Conservation (phyloP, 2,329 filamentous ascomycete genomes). For the Bisporella sp. region DNA sequence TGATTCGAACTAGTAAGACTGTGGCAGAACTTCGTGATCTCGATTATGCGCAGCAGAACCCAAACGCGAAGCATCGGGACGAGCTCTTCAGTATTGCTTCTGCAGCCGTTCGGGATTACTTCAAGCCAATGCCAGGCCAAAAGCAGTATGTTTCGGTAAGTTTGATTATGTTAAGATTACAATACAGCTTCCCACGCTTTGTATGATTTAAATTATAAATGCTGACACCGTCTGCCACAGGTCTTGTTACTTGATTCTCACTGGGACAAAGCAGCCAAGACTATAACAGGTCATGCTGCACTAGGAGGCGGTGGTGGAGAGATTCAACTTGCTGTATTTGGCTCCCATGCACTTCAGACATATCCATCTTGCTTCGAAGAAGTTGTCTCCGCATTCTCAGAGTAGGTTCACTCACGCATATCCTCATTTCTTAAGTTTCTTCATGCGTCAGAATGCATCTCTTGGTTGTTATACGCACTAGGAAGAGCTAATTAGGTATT, state of each 20-base stretch:
- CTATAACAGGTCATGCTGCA: slow-evolving; percentile 74
- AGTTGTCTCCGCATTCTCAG: slow-evolving; percentile 78
- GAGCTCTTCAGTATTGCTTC: slow-evolving; percentile 72
- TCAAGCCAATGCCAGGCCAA: slow-evolving; percentile 67
- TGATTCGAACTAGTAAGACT: slow-evolving; percentile 78
- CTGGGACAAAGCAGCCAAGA: slow-evolving; percentile 68
- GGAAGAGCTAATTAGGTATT: not conserved
- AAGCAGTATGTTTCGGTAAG: slow-evolving; percentile 73
- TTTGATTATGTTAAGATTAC: too few species aligned
- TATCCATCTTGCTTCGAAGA: slow-evolving; percentile 88
- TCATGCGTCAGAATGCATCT: too few species aligned
- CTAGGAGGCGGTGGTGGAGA: slow-evolving; percentile 71
- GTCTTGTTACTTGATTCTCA: slow-evolving; percentile 78
- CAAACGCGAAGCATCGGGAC: slow-evolving; percentile 59
- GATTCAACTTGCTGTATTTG: slow-evolving; percentile 80
- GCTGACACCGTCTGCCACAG: not conserved
- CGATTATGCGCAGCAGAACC: slow-evolving; percentile 71
- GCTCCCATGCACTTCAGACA: slow-evolving; percentile 85
- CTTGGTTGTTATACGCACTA: too few species aligned
- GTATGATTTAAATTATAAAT: not conserved
- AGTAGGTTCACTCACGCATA: slow-evolving; percentile 31
- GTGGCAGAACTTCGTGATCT: slow-evolving; percentile 76
- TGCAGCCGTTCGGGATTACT: slow-evolving; percentile 72
- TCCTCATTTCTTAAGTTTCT: too few species aligned
- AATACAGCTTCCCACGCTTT: not conserved